Conservation (phyloP, 2,329 filamentous ascomycete species). For the Simplicillium aogashimaense region DNA sequence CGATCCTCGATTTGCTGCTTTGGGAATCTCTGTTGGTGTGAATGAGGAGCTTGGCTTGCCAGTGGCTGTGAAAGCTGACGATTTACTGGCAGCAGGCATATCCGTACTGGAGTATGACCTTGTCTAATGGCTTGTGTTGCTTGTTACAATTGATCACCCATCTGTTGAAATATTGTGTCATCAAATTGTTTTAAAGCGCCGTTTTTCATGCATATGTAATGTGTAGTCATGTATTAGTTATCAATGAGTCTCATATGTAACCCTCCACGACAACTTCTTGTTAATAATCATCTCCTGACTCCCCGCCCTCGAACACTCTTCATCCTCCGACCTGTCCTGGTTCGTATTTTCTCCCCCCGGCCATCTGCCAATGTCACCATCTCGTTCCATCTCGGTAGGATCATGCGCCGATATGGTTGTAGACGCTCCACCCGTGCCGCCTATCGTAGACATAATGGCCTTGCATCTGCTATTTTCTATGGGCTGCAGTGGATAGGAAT, state of each 20-base stretch:
- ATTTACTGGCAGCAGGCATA: too few species aligned
- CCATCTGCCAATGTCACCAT: neutral
- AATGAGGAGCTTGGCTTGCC: too few species aligned
- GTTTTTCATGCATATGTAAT: too few species aligned
- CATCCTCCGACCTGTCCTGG: slow-evolving; percentile 4
- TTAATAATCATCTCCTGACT: slow-evolving; percentile 12
- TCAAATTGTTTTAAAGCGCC: too few species aligned
- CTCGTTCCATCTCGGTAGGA: neutral
- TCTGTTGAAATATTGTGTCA: too few species aligned
- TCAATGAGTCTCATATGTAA: slow-evolving; percentile 5
- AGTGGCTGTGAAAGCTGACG: too few species aligned
- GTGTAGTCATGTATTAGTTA: neutral
- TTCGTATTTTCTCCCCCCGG: neutral
- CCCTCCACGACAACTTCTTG: slow-evolving; percentile 9
- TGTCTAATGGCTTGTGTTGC: too few species aligned
- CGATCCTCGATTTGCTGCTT: too few species aligned
- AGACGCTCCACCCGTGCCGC: neutral
- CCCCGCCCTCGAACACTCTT: slow-evolving; percentile 5
- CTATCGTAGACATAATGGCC: neutral
- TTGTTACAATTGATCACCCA: too few species aligned
- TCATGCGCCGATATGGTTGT: slow-evolving; percentile 1
- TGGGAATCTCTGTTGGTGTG: too few species aligned
- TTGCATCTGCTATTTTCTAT: slow-evolving; percentile 5
- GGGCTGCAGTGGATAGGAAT: slow-evolving; percentile 5
- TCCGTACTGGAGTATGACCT: too few species aligned